These are phyloP conservation scores for Lyophyllum semitale DNA, from an alignment of 768 basidiomycete genomes.

Conservation along the genomic window DNA sequence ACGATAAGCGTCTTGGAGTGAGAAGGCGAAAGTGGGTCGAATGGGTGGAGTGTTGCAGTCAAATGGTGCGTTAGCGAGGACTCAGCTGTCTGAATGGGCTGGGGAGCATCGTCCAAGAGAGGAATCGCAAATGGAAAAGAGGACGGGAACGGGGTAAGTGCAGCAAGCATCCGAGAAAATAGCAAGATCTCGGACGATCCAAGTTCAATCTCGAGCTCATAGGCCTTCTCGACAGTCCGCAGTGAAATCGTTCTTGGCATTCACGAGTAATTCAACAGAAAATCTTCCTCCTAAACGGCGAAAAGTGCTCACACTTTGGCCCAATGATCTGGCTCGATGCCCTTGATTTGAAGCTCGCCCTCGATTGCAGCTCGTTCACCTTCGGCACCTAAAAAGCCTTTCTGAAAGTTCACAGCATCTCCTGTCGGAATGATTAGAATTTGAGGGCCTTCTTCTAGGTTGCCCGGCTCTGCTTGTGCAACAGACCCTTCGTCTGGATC, in stretches of 20 bases:
- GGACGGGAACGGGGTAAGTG: conserved; percentile 49
- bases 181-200: conserved; percentile 57
- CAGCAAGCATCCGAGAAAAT: conserved; percentile 41
- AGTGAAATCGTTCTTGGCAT: conserved; percentile 59
- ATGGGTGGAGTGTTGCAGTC: conserved; percentile 64
- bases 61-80: conserved; percentile 75
- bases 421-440: conserved; percentile 74
- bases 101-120: conserved; percentile 76
- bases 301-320: conserved; percentile 63
- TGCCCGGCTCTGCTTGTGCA: conserved; percentile 20
- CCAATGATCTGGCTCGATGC: conserved; percentile 58
- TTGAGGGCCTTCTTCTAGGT: conserved; percentile 46
- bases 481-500: conserved; percentile 27
- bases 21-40: conserved; percentile 35
- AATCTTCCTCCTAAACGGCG: conserved; percentile 2
- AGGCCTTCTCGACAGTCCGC: conserved; percentile 66
- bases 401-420: conserved; percentile 78
- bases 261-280: conserved; percentile 10
- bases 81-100: conserved; percentile 75
- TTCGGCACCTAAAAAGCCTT: conserved; percentile 82
- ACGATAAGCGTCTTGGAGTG: conserved; percentile 62
- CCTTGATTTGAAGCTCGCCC: conserved; percentile 87
- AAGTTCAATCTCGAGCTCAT: conserved; percentile 67
- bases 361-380: conserved; percentile 83
- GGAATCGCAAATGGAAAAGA: conserved; percentile 83